These are phyloP conservation scores for Auxenochlorella pyrenoidosa DNA, from an alignment of 139 green algal species.

Conservation along the genomic window DNA sequence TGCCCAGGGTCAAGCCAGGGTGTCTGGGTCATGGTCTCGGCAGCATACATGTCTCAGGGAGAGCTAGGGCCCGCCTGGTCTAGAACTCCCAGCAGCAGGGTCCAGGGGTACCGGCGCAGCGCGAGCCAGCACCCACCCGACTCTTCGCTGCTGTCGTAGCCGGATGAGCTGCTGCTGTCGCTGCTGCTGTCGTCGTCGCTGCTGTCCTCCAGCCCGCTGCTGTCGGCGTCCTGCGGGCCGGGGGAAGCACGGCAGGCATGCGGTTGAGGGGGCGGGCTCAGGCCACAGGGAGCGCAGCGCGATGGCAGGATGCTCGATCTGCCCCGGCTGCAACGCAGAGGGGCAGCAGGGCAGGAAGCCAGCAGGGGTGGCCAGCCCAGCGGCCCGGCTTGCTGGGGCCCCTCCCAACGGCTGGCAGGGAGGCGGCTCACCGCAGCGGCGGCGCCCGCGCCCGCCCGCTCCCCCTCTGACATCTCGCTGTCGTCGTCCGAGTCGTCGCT, in stretches of 20 bases:
- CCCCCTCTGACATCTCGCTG: slow-evolving; percentile 23
- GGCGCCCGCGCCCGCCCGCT: not conserved
- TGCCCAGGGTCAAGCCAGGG: too few species aligned
- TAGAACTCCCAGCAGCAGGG: too few species aligned
- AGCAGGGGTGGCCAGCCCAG: not conserved
- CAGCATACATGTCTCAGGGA: too few species aligned
- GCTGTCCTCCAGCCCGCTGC: not conserved
- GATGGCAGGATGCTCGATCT: not conserved
- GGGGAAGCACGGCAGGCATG: not conserved
- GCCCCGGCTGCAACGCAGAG: not conserved
- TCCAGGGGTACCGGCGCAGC: too few species aligned
- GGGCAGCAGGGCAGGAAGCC: too few species aligned
- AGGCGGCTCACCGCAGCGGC: not conserved
- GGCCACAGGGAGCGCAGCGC: not conserved
- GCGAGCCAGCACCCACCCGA: not conserved
- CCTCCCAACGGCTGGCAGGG: too few species aligned
- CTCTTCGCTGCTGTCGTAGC: slow-evolving; percentile 15
- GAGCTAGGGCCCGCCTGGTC: too few species aligned
- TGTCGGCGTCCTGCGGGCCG: not conserved
- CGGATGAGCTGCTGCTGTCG: slow-evolving; percentile 16
- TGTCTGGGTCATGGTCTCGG: too few species aligned
- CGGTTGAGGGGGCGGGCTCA: not conserved
- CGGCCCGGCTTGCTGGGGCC: too few species aligned
- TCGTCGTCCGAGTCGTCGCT: not conserved
- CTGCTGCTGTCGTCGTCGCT: not conserved